Evolutionary conservation across 306 rosid genomes (phyloP).

Genomic region (Trichosanthes truncata): DNA sequence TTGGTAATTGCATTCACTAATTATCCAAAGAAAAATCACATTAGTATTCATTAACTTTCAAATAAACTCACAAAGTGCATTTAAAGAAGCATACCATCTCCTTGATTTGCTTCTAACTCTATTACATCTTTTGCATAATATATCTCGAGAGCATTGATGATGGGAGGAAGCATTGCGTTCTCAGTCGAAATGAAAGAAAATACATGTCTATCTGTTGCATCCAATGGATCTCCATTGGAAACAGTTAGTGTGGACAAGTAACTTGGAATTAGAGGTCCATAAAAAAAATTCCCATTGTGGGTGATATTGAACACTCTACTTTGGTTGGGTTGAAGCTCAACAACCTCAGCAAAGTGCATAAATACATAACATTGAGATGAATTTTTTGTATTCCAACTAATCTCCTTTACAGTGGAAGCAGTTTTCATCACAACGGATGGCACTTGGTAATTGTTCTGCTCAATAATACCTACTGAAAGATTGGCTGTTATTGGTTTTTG

Average conservation of each 20-base stretch:
- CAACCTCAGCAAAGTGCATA: conserved; percentile 39
- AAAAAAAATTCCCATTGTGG: conserved; percentile 1
- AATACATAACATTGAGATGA: conserved; percentile 5
- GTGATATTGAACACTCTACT: conserved; percentile 22
- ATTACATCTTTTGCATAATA: neutral
- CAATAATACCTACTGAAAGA: neutral
- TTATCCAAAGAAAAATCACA: conserved; percentile 1
- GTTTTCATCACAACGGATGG: conserved; percentile 21
- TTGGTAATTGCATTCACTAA: conserved; percentile 37
- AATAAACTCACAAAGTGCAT: neutral
- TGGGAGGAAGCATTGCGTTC: conserved; percentile 31
- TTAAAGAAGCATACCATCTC: neutral
- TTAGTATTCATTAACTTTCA: neutral
- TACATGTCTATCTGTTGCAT: neutral
- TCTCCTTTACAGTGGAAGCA: neutral
- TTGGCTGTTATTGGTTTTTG: neutral
- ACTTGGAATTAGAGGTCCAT: conserved; percentile 8
- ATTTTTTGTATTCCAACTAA: neutral
- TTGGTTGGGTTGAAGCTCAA: conserved; percentile 12
- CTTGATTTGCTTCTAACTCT: conserved; percentile 2
- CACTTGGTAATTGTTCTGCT: neutral
- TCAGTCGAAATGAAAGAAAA: neutral
- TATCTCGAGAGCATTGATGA: conserved; percentile 36
- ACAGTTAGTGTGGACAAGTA: conserved; percentile 19
- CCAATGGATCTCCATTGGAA: neutral